A percentile compares a stretch with the other conserved stretches of the same genome.
Conservation (phyloP, 1,284 basidiomycete species). For the Melampsora abietis-canadensis region DNA sequence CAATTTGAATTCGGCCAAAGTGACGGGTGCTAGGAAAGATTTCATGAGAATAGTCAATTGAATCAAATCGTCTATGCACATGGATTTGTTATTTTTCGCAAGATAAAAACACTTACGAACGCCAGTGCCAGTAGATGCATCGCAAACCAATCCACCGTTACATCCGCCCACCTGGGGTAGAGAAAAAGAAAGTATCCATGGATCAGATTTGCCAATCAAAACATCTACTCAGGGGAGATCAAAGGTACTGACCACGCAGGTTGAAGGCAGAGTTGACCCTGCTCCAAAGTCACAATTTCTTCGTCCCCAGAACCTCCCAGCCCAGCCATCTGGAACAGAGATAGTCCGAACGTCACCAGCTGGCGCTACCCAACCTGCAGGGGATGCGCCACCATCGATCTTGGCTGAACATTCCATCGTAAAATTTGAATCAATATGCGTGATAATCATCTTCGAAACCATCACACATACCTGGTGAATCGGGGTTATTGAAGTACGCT, state of each 20-base stretch:
- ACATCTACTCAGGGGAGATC: not conserved
- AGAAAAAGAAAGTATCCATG: not conserved
- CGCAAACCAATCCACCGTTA: constrained; percentile 45
- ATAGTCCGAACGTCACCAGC: constrained; percentile 1
- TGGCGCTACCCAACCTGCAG: constrained; percentile 39
- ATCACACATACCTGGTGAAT: constrained; percentile 24
- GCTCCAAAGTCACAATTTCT: constrained; percentile 44
- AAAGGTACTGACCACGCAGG: constrained; percentile 28
- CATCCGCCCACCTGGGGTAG: constrained; percentile 34
- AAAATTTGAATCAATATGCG: not conserved
- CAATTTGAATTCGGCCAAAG: constrained; percentile 47
- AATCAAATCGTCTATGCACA: not conserved
- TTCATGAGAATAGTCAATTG: not conserved
- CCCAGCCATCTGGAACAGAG: constrained; percentile 43
- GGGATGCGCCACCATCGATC: not conserved
- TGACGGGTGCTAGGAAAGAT: constrained; percentile 48
- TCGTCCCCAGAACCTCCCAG: constrained; percentile 45
- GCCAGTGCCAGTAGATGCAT: constrained; percentile 17
- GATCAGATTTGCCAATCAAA: not conserved
- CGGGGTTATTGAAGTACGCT: constrained; percentile 37
- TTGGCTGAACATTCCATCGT: not conserved
- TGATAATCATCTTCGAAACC: not conserved
- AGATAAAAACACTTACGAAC: constrained; percentile 22
- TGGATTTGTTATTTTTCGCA: too few species aligned
- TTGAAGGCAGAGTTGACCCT: not conserved